Conservation (phyloP, 1,284 basidiomycete species). For the Schizophyllum commune region DNA sequence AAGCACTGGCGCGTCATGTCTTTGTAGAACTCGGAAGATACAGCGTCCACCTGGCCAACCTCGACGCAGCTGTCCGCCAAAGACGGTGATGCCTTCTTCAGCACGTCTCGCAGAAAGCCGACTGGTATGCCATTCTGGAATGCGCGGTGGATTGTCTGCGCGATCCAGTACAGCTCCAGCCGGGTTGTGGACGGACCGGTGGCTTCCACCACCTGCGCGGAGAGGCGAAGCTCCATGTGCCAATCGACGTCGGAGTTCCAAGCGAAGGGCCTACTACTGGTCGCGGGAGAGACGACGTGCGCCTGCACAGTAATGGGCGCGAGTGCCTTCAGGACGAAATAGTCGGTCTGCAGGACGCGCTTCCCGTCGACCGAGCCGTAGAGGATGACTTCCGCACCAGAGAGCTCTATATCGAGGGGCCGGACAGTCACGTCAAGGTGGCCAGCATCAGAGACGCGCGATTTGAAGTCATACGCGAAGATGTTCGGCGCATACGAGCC, state of each 20-base stretch:
- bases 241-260: neutral
- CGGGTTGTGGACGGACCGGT: neutral
- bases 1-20: neutral
- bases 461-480: neutral
- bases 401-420: neutral
- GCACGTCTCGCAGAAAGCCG: neutral
- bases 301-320: too few relatives aligned
- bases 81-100: neutral
- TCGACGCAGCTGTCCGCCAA: neutral
- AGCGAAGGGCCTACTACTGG: neutral
- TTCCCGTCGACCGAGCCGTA: neutral
- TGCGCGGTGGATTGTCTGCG: neutral
- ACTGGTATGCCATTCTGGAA: neutral
- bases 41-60: neutral
- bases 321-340: neutral
- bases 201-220: neutral
- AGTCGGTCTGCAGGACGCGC: neutral
- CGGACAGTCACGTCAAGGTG: neutral
- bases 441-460: neutral
- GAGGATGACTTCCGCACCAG: neutral
- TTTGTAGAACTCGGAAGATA: neutral
- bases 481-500: neutral
- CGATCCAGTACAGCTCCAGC: conserved; percentile 1
- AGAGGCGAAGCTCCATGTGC: neutral
- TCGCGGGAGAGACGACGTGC: neutral